These are phyloP conservation scores for Marchantia polymorpha DNA, from an alignment of 225 moss, liverwort and hornwort species.

Conservation along the genomic window DNA sequence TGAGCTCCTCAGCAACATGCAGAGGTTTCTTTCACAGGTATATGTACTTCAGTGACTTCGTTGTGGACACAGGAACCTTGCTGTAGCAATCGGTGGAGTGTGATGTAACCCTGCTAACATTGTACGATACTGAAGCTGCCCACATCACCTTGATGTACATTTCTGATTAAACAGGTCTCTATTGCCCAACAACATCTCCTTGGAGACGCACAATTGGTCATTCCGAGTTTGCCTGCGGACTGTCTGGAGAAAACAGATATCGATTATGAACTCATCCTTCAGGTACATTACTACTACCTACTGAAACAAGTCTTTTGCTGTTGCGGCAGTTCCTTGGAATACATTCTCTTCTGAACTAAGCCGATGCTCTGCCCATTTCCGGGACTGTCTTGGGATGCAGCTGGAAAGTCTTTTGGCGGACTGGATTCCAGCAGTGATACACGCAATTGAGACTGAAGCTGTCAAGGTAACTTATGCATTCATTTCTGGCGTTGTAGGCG, in stretches of 20 bases:
- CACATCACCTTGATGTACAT: not conserved
- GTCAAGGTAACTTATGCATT: constrained; percentile 42
- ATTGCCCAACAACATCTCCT: constrained; percentile 55
- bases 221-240: constrained; percentile 59
- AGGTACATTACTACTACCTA: constrained; percentile 36
- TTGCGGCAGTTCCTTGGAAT: not conserved
- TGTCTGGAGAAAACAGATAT: constrained; percentile 54
- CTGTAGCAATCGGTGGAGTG: not conserved
- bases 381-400: constrained; percentile 33
- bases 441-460: constrained; percentile 54
- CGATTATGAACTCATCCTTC: constrained; percentile 80
- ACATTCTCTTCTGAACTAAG: not conserved
- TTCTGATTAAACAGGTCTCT: constrained; percentile 48
- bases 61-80: not conserved
- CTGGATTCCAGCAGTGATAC: constrained; percentile 60
- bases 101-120: not conserved
- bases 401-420: constrained; percentile 71
- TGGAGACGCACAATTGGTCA: constrained; percentile 53
- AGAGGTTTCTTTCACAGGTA: constrained; percentile 73
- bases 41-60: not conserved
- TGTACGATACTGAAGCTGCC: not conserved
- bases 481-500: no score
- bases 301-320: not conserved
- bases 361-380: not conserved
- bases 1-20: constrained; percentile 71